Conservation (phyloP, 192 early-diverging fungal genomes). For the Rhizophagus clarus region DNA sequence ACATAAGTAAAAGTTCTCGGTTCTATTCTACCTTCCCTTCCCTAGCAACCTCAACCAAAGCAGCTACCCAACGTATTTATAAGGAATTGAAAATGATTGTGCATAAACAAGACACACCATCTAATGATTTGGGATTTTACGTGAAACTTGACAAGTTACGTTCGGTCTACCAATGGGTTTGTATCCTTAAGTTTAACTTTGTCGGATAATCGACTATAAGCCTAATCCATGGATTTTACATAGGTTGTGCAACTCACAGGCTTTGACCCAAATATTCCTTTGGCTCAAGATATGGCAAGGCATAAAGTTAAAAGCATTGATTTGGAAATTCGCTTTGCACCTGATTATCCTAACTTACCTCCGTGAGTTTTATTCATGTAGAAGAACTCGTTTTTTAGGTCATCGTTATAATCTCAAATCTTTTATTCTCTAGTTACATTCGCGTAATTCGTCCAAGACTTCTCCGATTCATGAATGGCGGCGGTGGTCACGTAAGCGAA, state of each 20-base stretch:
- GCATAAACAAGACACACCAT: slow-evolving; percentile 23
- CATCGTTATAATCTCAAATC: background rate
- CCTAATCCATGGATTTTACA: background rate
- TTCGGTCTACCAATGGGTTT: slow-evolving; percentile 37
- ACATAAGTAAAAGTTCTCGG: background rate
- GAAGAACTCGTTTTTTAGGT: background rate
- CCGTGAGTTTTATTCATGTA: slow-evolving; percentile 23
- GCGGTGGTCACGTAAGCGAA: slow-evolving; percentile 43
- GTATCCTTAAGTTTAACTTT: background rate
- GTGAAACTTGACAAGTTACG: slow-evolving; percentile 28
- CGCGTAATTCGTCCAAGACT: slow-evolving; percentile 47
- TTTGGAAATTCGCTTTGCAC: slow-evolving; percentile 38
- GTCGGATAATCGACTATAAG: background rate
- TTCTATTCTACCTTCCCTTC: background rate
- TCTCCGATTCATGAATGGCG: slow-evolving; percentile 43
- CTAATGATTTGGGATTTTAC: slow-evolving; percentile 29
- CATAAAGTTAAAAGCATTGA: slow-evolving; percentile 33
- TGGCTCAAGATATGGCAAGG: slow-evolving; percentile 36
- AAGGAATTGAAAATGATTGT: slow-evolving; percentile 32
- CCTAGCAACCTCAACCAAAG: slow-evolving; percentile 23
- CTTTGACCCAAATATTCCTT: slow-evolving; percentile 33
- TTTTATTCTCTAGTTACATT: slow-evolving; percentile 34
- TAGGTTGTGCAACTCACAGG: slow-evolving; percentile 35
- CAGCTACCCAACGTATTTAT: slow-evolving; percentile 35
- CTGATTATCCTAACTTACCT: slow-evolving; percentile 36